phyloP scores from a whole-genome alignment of 2,329 filamentous ascomycete species.

The Verticillium albo-atrum region DNA sequence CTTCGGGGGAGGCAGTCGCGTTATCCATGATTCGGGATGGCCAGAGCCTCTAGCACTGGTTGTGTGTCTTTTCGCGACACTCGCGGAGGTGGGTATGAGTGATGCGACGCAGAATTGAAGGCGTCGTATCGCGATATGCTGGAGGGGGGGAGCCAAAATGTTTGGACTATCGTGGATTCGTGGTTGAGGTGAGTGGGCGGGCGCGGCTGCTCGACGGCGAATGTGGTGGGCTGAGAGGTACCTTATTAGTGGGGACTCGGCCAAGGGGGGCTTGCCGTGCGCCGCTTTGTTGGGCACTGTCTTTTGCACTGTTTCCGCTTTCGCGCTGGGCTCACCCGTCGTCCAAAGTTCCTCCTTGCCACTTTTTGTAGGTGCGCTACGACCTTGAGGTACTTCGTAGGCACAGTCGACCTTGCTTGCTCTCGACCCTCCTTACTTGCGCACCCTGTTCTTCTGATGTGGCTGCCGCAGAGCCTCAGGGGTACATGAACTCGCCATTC shows the following conservation, averaged over 20 bases:
- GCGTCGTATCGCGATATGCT: background rate
- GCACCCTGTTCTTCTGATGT: background rate
- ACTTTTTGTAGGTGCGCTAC: too few species aligned
- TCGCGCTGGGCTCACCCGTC: too few species aligned
- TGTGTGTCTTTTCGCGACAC: background rate
- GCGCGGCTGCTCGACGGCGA: background rate
- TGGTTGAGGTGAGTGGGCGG: background rate
- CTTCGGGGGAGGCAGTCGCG: slow-evolving; percentile 48
- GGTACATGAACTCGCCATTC: slow-evolving; percentile 64
- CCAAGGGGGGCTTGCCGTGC: background rate
- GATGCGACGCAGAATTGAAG: background rate
- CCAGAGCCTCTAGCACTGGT: background rate
- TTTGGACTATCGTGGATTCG: background rate
- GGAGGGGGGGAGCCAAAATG: background rate
- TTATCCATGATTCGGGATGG: slow-evolving; percentile 44
- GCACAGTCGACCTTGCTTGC: too few species aligned
- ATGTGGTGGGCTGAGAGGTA: background rate
- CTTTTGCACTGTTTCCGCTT: too few species aligned
- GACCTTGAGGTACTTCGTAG: too few species aligned
- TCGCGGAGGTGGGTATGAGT: background rate
- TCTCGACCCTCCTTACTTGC: background rate
- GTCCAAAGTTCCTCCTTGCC: too few species aligned
- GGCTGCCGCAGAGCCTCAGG: background rate
- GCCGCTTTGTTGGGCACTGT: background rate
- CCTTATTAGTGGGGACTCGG: background rate